phyloP scores from a whole-genome alignment of 2,329 filamentous ascomycete genomes.

The Neonectria coccinea region DNA sequence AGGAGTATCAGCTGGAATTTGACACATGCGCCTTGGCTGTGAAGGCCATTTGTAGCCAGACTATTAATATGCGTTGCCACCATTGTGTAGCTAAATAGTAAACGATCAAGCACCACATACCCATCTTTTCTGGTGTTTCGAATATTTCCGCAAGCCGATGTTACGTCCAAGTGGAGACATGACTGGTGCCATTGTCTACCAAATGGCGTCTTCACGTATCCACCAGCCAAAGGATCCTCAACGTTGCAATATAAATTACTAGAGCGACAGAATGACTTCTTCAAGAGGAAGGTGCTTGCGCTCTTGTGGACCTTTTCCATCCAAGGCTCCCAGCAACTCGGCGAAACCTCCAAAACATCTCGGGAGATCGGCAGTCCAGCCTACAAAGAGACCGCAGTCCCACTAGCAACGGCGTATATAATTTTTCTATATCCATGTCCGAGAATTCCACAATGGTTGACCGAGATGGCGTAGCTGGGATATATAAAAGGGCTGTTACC shows the following conservation, averaged over 20 bases:
- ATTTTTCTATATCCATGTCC: neutral
- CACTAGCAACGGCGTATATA: neutral
- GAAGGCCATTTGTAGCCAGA: too few species aligned
- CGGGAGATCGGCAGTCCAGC: neutral
- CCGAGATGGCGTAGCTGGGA: neutral
- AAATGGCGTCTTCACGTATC: conserved; percentile 1
- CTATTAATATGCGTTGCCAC: too few species aligned
- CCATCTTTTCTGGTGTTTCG: neutral
- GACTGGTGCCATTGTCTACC: neutral
- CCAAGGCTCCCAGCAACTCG: neutral
- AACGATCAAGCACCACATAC: too few species aligned
- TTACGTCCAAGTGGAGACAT: neutral
- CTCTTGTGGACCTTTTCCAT: neutral
- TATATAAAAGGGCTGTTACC: neutral
- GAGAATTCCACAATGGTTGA: neutral
- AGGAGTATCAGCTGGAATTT: too few species aligned
- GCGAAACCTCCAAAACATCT: neutral
- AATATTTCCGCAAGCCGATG: neutral
- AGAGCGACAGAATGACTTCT: neutral
- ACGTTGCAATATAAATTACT: neutral
- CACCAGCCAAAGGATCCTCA: neutral
- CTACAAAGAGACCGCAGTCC: neutral
- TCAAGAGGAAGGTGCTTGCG: neutral
- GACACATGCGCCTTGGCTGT: too few species aligned
- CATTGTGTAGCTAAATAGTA: too few species aligned